Conservation (phyloP, 1,139 yeast genomes). For the Sugiyamaella grinbergsii region DNA sequence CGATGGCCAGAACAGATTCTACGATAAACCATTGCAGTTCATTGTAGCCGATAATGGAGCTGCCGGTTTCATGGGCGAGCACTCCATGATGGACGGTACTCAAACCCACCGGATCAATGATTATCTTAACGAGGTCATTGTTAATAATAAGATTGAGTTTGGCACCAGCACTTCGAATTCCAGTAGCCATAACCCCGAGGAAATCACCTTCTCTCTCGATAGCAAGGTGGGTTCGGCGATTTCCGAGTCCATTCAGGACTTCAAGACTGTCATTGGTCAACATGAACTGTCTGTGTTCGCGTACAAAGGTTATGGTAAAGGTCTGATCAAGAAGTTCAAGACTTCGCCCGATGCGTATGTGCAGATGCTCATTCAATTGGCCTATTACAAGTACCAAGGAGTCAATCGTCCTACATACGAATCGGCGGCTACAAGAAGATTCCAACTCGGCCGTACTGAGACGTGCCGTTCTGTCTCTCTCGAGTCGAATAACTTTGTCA, state of each 20-base stretch:
- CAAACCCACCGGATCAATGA: slow-evolving; percentile 91
- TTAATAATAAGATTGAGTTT: slow-evolving; percentile 49
- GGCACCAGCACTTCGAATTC: slow-evolving; percentile 37
- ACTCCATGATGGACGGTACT: slow-evolving; percentile 97
- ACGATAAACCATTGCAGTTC: slow-evolving; percentile 89
- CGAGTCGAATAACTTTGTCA: slow-evolving; percentile 72
- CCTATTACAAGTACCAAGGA: slow-evolving; percentile 81
- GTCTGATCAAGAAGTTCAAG: slow-evolving; percentile 72
- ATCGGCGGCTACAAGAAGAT: slow-evolving; percentile 91
- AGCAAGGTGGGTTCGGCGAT: slow-evolving; percentile 58
- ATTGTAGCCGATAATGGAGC: slow-evolving; percentile 79
- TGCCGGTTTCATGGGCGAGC: slow-evolving; percentile 95
- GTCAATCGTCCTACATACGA: slow-evolving; percentile 89
- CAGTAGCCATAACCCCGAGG: slow-evolving; percentile 43
- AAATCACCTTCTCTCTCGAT: slow-evolving; percentile 48
- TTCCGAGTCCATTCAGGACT: slow-evolving; percentile 56
- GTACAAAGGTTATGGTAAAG: slow-evolving; percentile 53
- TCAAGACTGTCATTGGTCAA: slow-evolving; percentile 48
- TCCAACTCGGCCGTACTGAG: slow-evolving; percentile 92
- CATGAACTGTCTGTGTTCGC: slow-evolving; percentile 49
- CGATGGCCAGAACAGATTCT: slow-evolving; percentile 85
- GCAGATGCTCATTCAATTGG: slow-evolving; percentile 78
- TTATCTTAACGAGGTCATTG: slow-evolving; percentile 61
- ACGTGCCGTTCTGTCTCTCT: slow-evolving; percentile 86
- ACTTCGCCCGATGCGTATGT: slow-evolving; percentile 78